Evolutionary conservation across 345 rosid species (phyloP), one percentile per base, ranked within the genome.

Genomic region (Laguncularia racemosa): DNA sequence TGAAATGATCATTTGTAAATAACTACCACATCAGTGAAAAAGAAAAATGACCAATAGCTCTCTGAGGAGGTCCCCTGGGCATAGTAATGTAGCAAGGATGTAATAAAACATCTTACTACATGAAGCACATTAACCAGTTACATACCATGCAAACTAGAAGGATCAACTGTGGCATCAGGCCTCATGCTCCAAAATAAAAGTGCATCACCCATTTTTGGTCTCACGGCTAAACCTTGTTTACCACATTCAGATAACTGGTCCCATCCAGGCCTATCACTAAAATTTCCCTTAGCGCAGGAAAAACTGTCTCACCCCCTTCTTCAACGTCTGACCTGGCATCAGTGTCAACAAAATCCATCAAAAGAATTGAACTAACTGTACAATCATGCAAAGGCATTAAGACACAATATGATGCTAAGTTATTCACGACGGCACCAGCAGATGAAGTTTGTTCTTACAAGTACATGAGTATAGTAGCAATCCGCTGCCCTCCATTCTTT

Each of bases 231-330:
- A 57, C 98, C 96, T 48, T 65, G 53, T 74, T 75, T 86, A 12
- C 72, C 98, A 65, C 96, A 92, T 74, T 84, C 86, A 45, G 98
- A 92, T 66, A 89, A 76, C 58, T 84, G 87, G 50, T 89, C 77
- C 81, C 86, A 92, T 89, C 85, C 82, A 3, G 86, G 84, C 11
- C 78, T 88, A 14, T 84, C 58, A 55, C 84, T 89, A 60, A 71
- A 53, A 67, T 89, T 89, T 75, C 77, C 76, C 57, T 64, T 73
- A 56, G 91, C 91, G 70, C 59, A 57, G 96, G 96, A 72, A 92
- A 92, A 59, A 89, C 82, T 2, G 98, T 92, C 74, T 92, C 98
- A 44, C 98, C 98, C 26, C 95, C 98, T 80, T 89, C 95, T 76
- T 92, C 98, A 66, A 86, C 95, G 75, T 86, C 98, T 16, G 95